Conservation (phyloP, 192 early-diverging fungal species). For the Coemansia sp. region DNA sequence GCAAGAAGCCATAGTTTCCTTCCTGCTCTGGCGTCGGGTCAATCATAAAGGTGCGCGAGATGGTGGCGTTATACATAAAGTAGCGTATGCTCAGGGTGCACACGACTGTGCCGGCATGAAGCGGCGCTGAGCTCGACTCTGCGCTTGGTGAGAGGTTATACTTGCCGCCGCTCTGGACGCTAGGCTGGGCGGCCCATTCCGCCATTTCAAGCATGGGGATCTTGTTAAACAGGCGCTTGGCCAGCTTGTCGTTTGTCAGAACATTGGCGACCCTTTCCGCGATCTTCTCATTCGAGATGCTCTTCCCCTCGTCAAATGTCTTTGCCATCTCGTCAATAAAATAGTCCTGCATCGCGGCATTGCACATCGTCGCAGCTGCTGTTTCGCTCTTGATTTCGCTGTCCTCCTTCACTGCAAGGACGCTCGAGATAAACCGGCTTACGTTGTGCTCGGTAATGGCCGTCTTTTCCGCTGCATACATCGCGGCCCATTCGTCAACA, state of each 20-base stretch:
- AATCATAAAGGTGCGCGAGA: slow-evolving; percentile 91
- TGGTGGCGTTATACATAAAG: slow-evolving; percentile 92
- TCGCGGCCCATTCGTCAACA: slow-evolving; percentile 75
- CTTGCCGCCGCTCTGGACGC: slow-evolving; percentile 93
- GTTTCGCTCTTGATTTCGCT: slow-evolving; percentile 75
- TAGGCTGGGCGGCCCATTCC: slow-evolving; percentile 92
- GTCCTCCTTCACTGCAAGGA: slow-evolving; percentile 89
- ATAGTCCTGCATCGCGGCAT: slow-evolving; percentile 78
- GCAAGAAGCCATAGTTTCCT: slow-evolving; percentile 89
- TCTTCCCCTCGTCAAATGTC: slow-evolving; percentile 86
- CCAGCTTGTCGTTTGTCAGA: slow-evolving; percentile 67
- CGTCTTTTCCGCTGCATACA: slow-evolving; percentile 53
- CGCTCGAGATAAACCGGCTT: slow-evolving; percentile 63
- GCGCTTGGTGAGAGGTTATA: slow-evolving; percentile 87
- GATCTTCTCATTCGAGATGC: slow-evolving; percentile 81
- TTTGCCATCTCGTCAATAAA: slow-evolving; percentile 84
- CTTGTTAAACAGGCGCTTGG: slow-evolving; percentile 63
- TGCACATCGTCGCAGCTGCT: slow-evolving; percentile 72
- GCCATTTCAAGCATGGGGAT: slow-evolving; percentile 71
- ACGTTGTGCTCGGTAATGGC: slow-evolving; percentile 73
- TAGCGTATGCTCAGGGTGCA: slow-evolving; percentile 94
- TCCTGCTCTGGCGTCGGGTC: slow-evolving; percentile 84
- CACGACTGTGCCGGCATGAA: slow-evolving; percentile 88
- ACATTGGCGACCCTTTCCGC: slow-evolving; percentile 70
- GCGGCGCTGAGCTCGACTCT: slow-evolving; percentile 63